These are phyloP conservation scores for Periconia sp. DNA, from an alignment of 2,329 filamentous ascomycete genomes.

Conservation along the genomic window DNA sequence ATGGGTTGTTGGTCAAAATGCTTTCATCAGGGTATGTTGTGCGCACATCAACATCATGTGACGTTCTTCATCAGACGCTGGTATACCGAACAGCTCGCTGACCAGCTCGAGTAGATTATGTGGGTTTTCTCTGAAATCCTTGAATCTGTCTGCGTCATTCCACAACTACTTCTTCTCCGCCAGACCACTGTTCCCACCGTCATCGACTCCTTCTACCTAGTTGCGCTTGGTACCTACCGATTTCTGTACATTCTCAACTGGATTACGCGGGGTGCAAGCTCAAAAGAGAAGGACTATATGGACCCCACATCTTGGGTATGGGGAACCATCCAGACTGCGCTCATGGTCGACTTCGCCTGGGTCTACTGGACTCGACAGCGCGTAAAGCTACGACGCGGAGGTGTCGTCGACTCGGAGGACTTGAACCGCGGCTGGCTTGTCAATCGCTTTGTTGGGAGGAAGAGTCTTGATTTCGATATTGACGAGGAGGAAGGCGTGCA, in stretches of 20 bases:
- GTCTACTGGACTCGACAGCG: constrained; percentile 93
- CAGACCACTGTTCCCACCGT: constrained; percentile 96
- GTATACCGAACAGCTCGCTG: background rate
- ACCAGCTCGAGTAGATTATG: constrained; percentile 62
- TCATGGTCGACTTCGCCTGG: constrained; percentile 95
- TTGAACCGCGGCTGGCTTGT: constrained; percentile 85
- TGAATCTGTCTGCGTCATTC: constrained; percentile 88
- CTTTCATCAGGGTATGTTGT: constrained; percentile 49
- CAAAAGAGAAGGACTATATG: constrained; percentile 60
- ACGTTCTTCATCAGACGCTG: background rate
- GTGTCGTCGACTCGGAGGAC: constrained; percentile 89
- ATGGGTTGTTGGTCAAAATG: constrained; percentile 48
- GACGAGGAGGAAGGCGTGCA: constrained; percentile 67
- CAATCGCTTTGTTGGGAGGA: constrained; percentile 73
- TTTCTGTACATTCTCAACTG: constrained; percentile 91
- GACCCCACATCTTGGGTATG: constrained; percentile 82
- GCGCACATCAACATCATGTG: background rate
- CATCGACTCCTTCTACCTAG: constrained; percentile 94
- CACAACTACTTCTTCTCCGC: constrained; percentile 87
- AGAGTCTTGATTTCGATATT: constrained; percentile 55
- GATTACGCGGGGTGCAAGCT: constrained; percentile 75
- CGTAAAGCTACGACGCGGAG: constrained; percentile 88
- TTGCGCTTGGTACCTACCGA: constrained; percentile 86
- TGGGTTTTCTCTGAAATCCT: constrained; percentile 92
- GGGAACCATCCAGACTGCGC: constrained; percentile 84